Evolutionary conservation across 2,329 filamentous ascomycete species (phyloP).

Genomic region (Calonectria honghensis): DNA sequence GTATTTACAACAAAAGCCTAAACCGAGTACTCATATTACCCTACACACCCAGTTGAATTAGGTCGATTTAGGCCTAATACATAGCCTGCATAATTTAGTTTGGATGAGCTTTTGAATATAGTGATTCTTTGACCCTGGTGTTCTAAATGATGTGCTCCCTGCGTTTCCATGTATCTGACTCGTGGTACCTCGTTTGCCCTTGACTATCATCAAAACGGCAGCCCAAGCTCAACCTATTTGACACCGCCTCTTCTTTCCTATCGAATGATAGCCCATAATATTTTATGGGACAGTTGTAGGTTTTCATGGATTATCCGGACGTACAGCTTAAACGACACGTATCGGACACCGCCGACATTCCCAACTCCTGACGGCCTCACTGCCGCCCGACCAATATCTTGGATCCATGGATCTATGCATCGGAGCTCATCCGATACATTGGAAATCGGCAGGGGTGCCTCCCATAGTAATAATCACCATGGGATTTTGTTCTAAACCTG

Average conservation of each 20-base stretch:
- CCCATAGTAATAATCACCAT: not conserved
- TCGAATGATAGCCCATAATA: not conserved
- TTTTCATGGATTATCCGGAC: not conserved
- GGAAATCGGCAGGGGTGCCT: not conserved
- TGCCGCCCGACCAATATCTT: not conserved
- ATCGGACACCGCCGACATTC: not conserved
- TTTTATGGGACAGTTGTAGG: not conserved
- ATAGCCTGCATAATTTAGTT: rapidly evolving
- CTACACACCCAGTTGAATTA: not conserved
- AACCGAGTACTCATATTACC: not conserved
- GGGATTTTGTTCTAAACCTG: not conserved
- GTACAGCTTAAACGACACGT: not conserved
- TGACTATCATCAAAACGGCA: not conserved
- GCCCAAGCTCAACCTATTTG: not conserved
- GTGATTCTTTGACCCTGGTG: too few species aligned
- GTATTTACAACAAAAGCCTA: not conserved
- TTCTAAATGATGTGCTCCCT: not conserved
- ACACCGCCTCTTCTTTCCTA: not conserved
- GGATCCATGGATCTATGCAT: not conserved
- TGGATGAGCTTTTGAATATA: not conserved
- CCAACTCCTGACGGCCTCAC: not conserved
- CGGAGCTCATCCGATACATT: not conserved
- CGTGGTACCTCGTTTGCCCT: not conserved
- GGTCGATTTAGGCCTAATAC: not conserved
- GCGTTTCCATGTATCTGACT: not conserved